Conservation (phyloP, 768 basidiomycete genomes). For the Pulveroboletus sp. region DNA sequence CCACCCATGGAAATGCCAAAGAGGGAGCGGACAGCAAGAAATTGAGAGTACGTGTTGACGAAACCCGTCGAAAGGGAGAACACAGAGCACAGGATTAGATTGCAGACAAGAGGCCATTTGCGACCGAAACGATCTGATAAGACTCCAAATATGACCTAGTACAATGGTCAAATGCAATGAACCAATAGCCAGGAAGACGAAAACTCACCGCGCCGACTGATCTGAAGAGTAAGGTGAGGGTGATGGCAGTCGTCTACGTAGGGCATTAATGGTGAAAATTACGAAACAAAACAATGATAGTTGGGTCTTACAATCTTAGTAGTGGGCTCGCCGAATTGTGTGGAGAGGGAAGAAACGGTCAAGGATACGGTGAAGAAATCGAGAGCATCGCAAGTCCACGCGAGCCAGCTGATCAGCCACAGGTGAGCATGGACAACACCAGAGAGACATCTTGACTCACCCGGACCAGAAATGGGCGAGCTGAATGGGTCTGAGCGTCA, state of each 20-base stretch:
- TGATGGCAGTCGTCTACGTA: slow-evolving; percentile 72
- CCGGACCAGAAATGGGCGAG: slow-evolving; percentile 58
- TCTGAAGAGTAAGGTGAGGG: slow-evolving; percentile 89
- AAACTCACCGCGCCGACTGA: slow-evolving; percentile 60
- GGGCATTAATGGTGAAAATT: not conserved
- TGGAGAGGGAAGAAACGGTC: slow-evolving; percentile 42
- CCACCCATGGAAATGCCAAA: slow-evolving; percentile 90
- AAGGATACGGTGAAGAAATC: slow-evolving; percentile 82
- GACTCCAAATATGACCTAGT: slow-evolving; percentile 67
- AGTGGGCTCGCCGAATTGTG: slow-evolving; percentile 43
- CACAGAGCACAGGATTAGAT: slow-evolving; percentile 63
- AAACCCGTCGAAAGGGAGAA: slow-evolving; percentile 83
- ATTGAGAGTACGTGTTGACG: slow-evolving; percentile 67
- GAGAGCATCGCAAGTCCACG: slow-evolving; percentile 84
- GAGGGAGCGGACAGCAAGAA: slow-evolving; percentile 76
- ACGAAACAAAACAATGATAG: not conserved
- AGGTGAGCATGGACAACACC: not conserved
- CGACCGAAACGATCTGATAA: slow-evolving; percentile 87
- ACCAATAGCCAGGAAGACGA: not conserved
- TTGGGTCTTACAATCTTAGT: slow-evolving; percentile 39
- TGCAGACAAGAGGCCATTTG: slow-evolving; percentile 86
- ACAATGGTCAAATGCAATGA: not conserved
- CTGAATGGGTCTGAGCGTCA: slow-evolving; percentile 45
- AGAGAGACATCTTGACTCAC: slow-evolving; percentile 25
- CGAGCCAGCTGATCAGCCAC: slow-evolving; percentile 55